These are phyloP conservation scores for Aspergillus panamensis DNA, from an alignment of 495 filamentous ascomycete genomes.

Conservation along the genomic window DNA sequence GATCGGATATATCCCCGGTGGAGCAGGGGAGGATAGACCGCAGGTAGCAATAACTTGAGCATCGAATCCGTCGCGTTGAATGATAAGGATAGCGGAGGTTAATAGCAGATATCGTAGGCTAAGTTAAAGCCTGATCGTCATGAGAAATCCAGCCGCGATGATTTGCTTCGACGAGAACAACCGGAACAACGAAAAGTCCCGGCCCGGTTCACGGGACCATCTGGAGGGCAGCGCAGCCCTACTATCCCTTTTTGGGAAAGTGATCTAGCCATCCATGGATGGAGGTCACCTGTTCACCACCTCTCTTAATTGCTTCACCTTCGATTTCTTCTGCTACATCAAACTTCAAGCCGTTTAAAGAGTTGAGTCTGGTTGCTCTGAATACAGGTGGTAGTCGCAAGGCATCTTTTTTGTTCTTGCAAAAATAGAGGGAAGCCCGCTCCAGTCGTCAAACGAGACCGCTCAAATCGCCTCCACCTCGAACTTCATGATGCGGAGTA, in stretches of 20 bases:
- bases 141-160: constrained; percentile 38
- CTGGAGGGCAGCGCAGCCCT: constrained; percentile 34
- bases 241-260: constrained; percentile 35
- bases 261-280: background rate
- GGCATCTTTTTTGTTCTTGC: no score
- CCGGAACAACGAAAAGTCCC: constrained; percentile 32
- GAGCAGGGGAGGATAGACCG: constrained; percentile 19
- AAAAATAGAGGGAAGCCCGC: no score
- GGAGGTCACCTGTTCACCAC: constrained; percentile 4
- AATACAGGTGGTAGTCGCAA: no score
- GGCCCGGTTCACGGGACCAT: constrained; percentile 34
- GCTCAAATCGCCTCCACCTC: background rate
- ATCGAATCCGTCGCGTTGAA: constrained; percentile 22
- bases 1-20: constrained; percentile 22
- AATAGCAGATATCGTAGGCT: constrained; percentile 16
- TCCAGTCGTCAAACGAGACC: background rate
- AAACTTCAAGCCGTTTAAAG: background rate
- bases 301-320: background rate
- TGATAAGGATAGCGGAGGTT: constrained; percentile 12
- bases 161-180: constrained; percentile 34
- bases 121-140: constrained; percentile 12
- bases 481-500: background rate
- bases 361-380: background rate
- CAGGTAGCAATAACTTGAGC: constrained; percentile 21
- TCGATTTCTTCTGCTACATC: background rate